These are phyloP conservation scores for Podospora appendiculata DNA, from an alignment of 495 filamentous ascomycete species.

Conservation along the genomic window DNA sequence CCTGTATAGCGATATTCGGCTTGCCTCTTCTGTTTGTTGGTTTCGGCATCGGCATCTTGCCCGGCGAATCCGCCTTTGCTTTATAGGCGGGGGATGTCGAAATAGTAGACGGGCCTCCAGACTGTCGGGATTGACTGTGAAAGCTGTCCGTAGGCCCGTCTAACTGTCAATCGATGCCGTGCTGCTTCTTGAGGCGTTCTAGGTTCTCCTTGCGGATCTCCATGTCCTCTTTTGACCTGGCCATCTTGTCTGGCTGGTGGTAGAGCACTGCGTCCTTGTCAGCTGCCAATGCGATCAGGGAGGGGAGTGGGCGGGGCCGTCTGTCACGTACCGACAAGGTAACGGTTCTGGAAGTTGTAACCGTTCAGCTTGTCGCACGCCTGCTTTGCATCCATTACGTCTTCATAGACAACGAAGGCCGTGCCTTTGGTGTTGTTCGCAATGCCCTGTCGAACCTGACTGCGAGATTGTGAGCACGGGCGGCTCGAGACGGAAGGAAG, in stretches of 20 bases:
- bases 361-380: slow-evolving; percentile 99
- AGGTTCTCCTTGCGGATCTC: slow-evolving; percentile 91
- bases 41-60: slow-evolving; percentile 12
- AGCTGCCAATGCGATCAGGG: neutral
- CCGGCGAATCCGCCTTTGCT: slow-evolving; percentile 21
- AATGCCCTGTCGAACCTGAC: slow-evolving; percentile 97
- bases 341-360: slow-evolving; percentile 99
- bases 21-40: slow-evolving; percentile 26
- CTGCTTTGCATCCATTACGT: slow-evolving; percentile 97
- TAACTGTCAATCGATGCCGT: slow-evolving; percentile 93
- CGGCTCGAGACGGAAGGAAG: neutral
- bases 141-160: slow-evolving; percentile 51
- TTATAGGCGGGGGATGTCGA: slow-evolving; percentile 30
- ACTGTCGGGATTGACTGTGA: slow-evolving; percentile 32
- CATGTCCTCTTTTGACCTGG: slow-evolving; percentile 85
- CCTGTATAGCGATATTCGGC: slow-evolving; percentile 25
- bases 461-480: slow-evolving; percentile 24
- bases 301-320: neutral
- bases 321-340: slow-evolving; percentile 80
- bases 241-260: slow-evolving; percentile 98
- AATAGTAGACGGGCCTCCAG: slow-evolving; percentile 47
- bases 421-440: slow-evolving; percentile 96
- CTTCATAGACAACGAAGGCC: slow-evolving; percentile 97
- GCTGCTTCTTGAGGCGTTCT: slow-evolving; percentile 94
- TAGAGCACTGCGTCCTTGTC: slow-evolving; percentile 65